phyloP scores from a whole-genome alignment of 2,329 filamentous ascomycete genomes.

The Beauveria caledonica region DNA sequence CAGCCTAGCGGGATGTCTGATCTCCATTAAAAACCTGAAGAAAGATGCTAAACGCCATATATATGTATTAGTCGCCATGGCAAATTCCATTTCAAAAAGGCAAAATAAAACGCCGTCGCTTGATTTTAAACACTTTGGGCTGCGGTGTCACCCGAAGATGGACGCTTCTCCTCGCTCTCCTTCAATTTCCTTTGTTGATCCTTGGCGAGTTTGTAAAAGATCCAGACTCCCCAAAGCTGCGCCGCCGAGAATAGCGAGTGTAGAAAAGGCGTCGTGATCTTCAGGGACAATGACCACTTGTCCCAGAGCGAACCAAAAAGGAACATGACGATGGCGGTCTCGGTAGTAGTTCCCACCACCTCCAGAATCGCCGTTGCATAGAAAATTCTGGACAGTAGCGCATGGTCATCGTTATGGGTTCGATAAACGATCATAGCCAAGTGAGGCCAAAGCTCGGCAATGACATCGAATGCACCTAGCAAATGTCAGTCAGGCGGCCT shows the following conservation, averaged over 20 bases:
- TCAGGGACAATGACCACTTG: conserved; percentile 8
- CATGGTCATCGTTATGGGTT: conserved; percentile 1
- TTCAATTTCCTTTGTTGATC: background rate
- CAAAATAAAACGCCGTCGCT: background rate
- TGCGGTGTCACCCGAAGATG: background rate
- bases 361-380: conserved; percentile 8
- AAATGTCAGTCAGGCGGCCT: background rate
- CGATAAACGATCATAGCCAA: conserved; percentile 12
- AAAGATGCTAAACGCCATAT: conserved; percentile 4
- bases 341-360: conserved; percentile 4
- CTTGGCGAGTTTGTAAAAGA: conserved; percentile 11
- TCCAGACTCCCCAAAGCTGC: conserved; percentile 11
- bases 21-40: background rate
- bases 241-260: conserved; percentile 10
- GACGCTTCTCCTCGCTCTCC: conserved; percentile 7
- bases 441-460: conserved; percentile 12
- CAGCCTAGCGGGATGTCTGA: background rate
- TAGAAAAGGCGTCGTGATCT: conserved; percentile 9
- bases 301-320: conserved; percentile 12
- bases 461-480: conserved; percentile 10
- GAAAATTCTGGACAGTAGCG: conserved; percentile 6
- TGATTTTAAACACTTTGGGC: background rate
- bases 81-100: background rate
- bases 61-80: background rate
- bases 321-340: conserved; percentile 11